Base-by-base conservation (phyloP, 1,284 basidiomycete genomes). In the Cryptococcus sp. region DNA sequence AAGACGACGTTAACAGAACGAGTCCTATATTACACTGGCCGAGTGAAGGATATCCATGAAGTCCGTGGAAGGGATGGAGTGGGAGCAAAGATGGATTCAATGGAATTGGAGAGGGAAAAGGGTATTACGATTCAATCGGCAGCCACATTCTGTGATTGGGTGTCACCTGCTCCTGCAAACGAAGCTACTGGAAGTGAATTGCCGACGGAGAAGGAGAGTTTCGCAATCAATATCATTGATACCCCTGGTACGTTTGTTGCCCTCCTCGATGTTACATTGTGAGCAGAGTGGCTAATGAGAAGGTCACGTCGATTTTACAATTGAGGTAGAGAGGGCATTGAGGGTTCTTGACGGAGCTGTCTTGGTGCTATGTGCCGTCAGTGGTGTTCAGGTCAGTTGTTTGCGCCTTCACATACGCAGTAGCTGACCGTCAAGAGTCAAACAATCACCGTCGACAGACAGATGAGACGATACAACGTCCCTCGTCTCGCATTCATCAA, bases 1-100 rank as follows among this genome's bases (percentile, higher is more conserved):
- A 99, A 99, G 81, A 98, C 96, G 0, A 99, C 96, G 0, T 76
- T 98, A 59, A 98, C 96, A n/a, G 96, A 99, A 74, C 88, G 96
- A 34, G 85, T 73, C 10, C 78, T 98, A 46, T 98, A 86, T 77
- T 99, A 98, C 76, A 98, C 96, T 24, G 96, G 96, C 25, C 84
- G 92, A 43, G 96, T 98, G 72, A 81, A 86, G 50, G 91, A 92
- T 52, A 98, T 99, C 65, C 96, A 99, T 73, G 96, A 99, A 82
- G 94, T 96, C 56, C 82, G 96, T 62, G 96, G 96, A 39, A 82
- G 88, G 50, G 94, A 98, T 74, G 85, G 86, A 47, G 92, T 98
- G 22, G 96, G 94, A 46, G 96, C 94, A 22, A 98, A 99, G 80
- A 99, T 99, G 96, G 94, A 99, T 77, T 90, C 87, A 67, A 99